These are phyloP conservation scores for Gossypium lobatum DNA, from an alignment of 441 rosid species.

Conservation along the genomic window DNA sequence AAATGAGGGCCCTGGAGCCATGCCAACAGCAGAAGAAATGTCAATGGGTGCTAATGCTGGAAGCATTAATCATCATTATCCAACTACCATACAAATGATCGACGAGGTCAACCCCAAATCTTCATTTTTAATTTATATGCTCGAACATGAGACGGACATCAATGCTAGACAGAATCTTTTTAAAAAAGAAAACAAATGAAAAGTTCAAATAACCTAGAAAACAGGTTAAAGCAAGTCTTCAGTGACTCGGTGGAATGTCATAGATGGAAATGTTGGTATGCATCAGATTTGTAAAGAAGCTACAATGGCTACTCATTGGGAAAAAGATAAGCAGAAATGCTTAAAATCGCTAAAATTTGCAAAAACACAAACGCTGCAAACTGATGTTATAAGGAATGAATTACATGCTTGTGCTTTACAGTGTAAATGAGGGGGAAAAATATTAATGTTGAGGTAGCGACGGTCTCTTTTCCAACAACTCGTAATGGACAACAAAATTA, in stretches of 20 bases:
- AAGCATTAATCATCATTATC: not conserved
- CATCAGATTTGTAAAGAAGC: not conserved
- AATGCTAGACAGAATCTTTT: not conserved
- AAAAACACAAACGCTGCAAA: conserved; percentile 33
- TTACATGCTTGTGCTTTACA: not conserved
- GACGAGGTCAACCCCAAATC: not conserved
- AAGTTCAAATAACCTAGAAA: not conserved
- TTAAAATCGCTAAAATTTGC: conserved; percentile 24
- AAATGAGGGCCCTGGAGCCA: not conserved
- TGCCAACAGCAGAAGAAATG: not conserved
- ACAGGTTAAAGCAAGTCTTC: not conserved
- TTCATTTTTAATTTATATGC: too few species aligned
- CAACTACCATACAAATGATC: not conserved
- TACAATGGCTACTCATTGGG: not conserved
- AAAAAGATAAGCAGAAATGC: not conserved
- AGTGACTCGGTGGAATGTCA: not conserved
- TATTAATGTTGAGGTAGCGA: conserved; percentile 55
- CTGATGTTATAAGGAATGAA: conserved; percentile 23
- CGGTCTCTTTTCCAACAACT: conserved; percentile 83
- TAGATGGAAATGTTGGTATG: not conserved
- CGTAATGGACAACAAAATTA: conserved; percentile 72
- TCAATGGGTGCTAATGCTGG: not conserved
- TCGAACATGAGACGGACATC: not conserved
- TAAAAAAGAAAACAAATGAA: not conserved
- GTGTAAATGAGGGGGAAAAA: not conserved